Percentiles rank a stretch among this genome's conserved stretches.
Evolutionary conservation across 1,284 basidiomycete genomes (phyloP).

Genomic region (Moesziomyces aphidis): DNA sequence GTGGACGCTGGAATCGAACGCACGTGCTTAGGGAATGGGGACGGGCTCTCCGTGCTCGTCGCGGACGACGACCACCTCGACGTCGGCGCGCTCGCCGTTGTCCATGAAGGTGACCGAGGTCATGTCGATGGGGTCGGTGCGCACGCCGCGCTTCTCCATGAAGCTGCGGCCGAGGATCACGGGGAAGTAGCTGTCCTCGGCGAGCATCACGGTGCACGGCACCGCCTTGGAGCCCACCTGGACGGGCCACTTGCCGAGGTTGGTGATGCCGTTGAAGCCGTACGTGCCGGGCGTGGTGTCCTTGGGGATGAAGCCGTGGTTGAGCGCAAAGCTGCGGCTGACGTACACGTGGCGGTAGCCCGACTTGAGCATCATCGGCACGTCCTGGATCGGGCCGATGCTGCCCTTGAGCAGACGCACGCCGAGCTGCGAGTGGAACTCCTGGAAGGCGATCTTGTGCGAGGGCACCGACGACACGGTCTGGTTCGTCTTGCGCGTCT

Average conservation of each 20-base stretch:
- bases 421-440: slow-evolving; percentile 72
- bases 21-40: slow-evolving; percentile 57
- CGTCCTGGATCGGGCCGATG: slow-evolving; percentile 86
- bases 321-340: slow-evolving; percentile 89
- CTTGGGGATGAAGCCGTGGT: slow-evolving; percentile 87
- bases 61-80: slow-evolving; percentile 66
- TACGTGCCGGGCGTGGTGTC: slow-evolving; percentile 77
- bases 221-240: slow-evolving; percentile 71
- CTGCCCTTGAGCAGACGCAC: slow-evolving; percentile 91
- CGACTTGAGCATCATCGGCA: slow-evolving; percentile 84
- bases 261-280: slow-evolving; percentile 80
- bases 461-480: slow-evolving; percentile 45
- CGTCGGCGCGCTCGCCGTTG: slow-evolving; percentile 80
- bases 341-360: slow-evolving; percentile 96
- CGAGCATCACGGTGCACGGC: slow-evolving; percentile 74
- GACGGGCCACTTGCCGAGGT: slow-evolving; percentile 70
- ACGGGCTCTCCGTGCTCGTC: slow-evolving; percentile 67
- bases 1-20: background rate
- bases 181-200: slow-evolving; percentile 96
- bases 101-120: slow-evolving; percentile 90
- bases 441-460: slow-evolving; percentile 67
- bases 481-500: slow-evolving; percentile 58
- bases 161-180: slow-evolving; percentile 94
- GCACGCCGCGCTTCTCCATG: slow-evolving; percentile 89
- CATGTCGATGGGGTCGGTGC: slow-evolving; percentile 74